Base-by-base conservation (phyloP, 2,329 filamentous ascomycete species). In the Penicillium sclerotiorum region DNA sequence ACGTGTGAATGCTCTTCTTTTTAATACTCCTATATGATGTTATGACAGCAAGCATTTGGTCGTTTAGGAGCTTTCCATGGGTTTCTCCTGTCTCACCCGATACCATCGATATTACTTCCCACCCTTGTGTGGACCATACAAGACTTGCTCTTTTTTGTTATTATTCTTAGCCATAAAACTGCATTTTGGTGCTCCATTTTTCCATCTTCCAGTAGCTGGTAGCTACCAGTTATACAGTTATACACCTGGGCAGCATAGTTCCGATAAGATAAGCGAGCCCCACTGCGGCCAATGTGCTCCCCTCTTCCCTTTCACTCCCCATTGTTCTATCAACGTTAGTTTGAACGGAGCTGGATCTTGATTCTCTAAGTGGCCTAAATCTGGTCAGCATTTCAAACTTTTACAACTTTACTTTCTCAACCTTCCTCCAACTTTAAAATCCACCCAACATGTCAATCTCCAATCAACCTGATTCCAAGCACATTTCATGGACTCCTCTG, bases 21-120 rank as follows among this genome's bases (percentile, higher is more conserved):
- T n/a, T n/a, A n/a, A n/a, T 22, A 27, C 39, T 18, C 49, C 38
- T 47, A 52, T 57, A 68, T 48, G 64, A 67, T 59, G 33, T 67
- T 53, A 71, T 59, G 67, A 69, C 39, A 69, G 59, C 64, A 55
- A 66, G 60, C 63, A 61, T 58, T 55, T 59, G 60, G 55, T 58
- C 52, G 56, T 62, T 60, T 46, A 28, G 63, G 59, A 58, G 57
- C 52, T 54, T 49, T 53, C 13, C 48, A 43, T 51, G 22, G 22
- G 48, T 50, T 45, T 25, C 36, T 43, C 40, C 11, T 45, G 33
- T 41, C 46, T 18, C 17, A 13, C 18, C 17, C 20, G 28, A 15
- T 33, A 33, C 20, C 44, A 40, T 35, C 32, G 21, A 28, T 18
- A 13, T 30, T 30, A 30, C 9, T 17, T 30, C n/a, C n/a, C n/a